These are phyloP conservation scores for Phanerodontia chrysosporium DNA, from an alignment of 768 basidiomycete genomes.

Conservation along the genomic window DNA sequence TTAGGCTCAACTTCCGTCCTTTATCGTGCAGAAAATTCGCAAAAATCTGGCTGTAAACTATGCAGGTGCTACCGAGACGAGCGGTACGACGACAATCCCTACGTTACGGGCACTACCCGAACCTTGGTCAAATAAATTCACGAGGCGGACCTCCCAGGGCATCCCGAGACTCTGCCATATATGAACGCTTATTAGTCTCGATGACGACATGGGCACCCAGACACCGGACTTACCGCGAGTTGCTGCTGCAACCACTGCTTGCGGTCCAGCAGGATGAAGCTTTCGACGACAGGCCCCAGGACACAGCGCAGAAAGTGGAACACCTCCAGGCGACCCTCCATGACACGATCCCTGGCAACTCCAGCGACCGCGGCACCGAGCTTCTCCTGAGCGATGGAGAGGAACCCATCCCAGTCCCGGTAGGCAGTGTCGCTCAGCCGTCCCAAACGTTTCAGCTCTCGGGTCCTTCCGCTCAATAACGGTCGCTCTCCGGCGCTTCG, in stretches of 20 bases:
- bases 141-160: conserved; percentile 32
- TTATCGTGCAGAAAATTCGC: neutral
- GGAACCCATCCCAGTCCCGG: conserved; percentile 44
- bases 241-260: conserved; percentile 49
- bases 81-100: conserved; percentile 39
- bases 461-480: neutral
- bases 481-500: conserved; percentile 1
- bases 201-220: neutral
- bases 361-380: conserved; percentile 2
- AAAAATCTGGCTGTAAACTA: neutral
- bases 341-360: neutral
- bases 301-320: conserved; percentile 66
- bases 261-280: conserved; percentile 60
- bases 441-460: conserved; percentile 36
- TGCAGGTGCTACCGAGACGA: neutral
- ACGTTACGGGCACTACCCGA: conserved; percentile 72
- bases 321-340: conserved; percentile 46
- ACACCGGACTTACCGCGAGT: conserved; percentile 22
- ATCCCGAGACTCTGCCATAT: conserved; percentile 11
- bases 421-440: conserved; percentile 50
- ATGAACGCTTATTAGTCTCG: neutral
- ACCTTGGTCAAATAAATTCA: conserved; percentile 72
- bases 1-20: neutral
- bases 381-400: conserved; percentile 18
- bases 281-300: conserved; percentile 65